Evolutionary conservation across 83 land plant species (phyloP), one percentile per base, ranked within the genome.

Genomic region (Picea abies): DNA sequence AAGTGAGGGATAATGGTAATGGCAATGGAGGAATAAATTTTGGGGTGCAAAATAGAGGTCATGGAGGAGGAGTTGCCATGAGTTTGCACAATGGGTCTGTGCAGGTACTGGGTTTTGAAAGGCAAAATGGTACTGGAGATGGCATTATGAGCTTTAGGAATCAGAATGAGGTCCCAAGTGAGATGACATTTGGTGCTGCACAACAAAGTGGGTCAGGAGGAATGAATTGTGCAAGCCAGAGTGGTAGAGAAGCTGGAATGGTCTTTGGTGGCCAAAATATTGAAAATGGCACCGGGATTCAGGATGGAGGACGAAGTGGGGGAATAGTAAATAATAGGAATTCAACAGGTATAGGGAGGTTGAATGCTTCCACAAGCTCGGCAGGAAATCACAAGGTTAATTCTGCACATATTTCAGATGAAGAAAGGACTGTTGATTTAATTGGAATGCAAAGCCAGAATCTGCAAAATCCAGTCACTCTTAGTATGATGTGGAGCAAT

Each of bases 371-470:
- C 15, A 25, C 79, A 25, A 58, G n/a, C 63, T 58, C 29, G 6
- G 32, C 79, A 22, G 79, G 79, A 56, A 77, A 58, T 29, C 32
- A 16, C 19, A 77, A 77, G 63, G 79, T 52, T 56, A 52, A 52
- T 77, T 77, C 79, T 58, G n/a, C 63, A 29, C 79, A 26, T 77
- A 77, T 77, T 77, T 56, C 79, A 58, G 79, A 77, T 52, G 79
- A 77, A 77, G 79, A 77, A 25, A 77, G 79, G 63, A 77, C 63
- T 25, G 60, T 29, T 58, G 79, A 77, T 77, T 77, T 77, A 29
- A 77, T 77, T 29, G 79, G 79, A 10, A 77, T 77, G 79, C 79
- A 77, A 6, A 71, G 2, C 22, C 76, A 72, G 49, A 41, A 39
- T 41, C n/a, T 72, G 52, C 79, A 77, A 29, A 77, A 25, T 60